These are phyloP conservation scores for Tuber microsphaerosporum DNA, from an alignment of 495 filamentous ascomycete genomes.

Conservation along the genomic window DNA sequence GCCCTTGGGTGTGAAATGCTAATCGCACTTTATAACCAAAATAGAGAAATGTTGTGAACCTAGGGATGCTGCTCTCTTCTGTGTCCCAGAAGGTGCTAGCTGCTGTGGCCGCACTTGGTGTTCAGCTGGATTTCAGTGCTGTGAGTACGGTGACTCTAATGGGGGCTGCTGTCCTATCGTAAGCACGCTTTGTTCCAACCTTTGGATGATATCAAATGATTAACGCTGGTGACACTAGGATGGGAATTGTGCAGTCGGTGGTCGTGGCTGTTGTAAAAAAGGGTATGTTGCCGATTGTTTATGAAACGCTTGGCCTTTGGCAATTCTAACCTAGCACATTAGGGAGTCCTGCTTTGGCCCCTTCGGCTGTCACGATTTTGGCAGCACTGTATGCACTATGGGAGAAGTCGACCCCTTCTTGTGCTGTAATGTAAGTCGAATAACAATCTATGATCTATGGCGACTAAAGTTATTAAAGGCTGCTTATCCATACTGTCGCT, in stretches of 20 bases:
- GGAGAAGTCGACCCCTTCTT: neutral
- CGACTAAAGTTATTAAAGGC: constrained; percentile 15
- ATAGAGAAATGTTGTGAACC: constrained; percentile 19
- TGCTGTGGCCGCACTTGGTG: constrained; percentile 26
- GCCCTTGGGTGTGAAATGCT: neutral
- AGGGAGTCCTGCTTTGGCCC: constrained; percentile 15
- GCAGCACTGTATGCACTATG: constrained; percentile 19
- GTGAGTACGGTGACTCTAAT: constrained; percentile 10
- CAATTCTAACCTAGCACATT: neutral
- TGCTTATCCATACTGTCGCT: constrained; percentile 18
- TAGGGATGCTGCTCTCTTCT: constrained; percentile 12
- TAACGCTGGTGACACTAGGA: constrained; percentile 3
- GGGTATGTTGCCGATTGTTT: constrained; percentile 10
- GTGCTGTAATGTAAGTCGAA: neutral
- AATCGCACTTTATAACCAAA: neutral
- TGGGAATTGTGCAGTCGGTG: constrained; percentile 10
- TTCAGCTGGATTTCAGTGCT: constrained; percentile 16
- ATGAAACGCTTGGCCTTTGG: neutral
- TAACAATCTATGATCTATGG: neutral
- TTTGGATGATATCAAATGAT: neutral
- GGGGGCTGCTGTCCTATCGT: constrained; percentile 20
- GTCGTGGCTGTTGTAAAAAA: constrained; percentile 17
- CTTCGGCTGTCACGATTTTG: constrained; percentile 24
- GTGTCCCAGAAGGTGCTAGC: constrained; percentile 14
- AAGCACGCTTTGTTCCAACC: neutral